A percentile compares a stretch with the other conserved stretches of the same genome.
Conservation (phyloP, 805 yeast species). For the Metschnikowia orientalis region DNA sequence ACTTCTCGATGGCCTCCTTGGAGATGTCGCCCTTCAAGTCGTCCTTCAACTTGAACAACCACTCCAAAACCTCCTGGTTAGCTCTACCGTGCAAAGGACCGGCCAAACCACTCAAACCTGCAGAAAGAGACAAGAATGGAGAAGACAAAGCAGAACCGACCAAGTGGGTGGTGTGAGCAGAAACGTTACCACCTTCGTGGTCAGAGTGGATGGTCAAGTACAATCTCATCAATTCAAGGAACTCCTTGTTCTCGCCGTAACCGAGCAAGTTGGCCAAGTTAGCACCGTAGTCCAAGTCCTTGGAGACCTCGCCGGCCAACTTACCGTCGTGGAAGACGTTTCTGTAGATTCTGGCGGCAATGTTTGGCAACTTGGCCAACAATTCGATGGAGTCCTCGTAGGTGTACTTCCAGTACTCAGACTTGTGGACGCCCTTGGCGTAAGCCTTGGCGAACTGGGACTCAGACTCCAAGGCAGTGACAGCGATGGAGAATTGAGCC, state of each 20-base stretch:
- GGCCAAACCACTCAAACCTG: conserved; percentile 79
- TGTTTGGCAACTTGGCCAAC: conserved; percentile 68
- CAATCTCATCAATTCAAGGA: conserved; percentile 66
- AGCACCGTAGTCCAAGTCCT: conserved; percentile 63
- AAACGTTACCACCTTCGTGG: conserved; percentile 82
- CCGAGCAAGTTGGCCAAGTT: conserved; percentile 67
- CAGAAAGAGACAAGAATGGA: conserved; percentile 69
- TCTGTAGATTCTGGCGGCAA: conserved; percentile 72
- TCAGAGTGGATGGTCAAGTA: conserved; percentile 75
- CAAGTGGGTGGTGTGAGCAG: conserved; percentile 77
- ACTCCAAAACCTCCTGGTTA: conserved; percentile 78
- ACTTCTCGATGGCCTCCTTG: conserved; percentile 53
- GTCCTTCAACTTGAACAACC: conserved; percentile 61
- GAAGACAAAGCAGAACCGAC: conserved; percentile 80
- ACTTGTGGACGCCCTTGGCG: conserved; percentile 63
- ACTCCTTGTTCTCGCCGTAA: conserved; percentile 51
- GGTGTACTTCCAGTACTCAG: conserved; percentile 70
- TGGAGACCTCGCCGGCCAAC: conserved; percentile 49
- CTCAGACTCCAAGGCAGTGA: conserved; percentile 67
- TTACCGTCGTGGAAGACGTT: conserved; percentile 55
- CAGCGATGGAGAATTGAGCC: conserved; percentile 78
- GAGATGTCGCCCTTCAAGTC: conserved; percentile 58
- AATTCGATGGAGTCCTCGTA: conserved; percentile 68
- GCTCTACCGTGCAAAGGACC: conserved; percentile 87
- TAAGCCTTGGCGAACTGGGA: conserved; percentile 70